phyloP scores from a whole-genome alignment of 768 basidiomycete species.

The Suillus decipiens region DNA sequence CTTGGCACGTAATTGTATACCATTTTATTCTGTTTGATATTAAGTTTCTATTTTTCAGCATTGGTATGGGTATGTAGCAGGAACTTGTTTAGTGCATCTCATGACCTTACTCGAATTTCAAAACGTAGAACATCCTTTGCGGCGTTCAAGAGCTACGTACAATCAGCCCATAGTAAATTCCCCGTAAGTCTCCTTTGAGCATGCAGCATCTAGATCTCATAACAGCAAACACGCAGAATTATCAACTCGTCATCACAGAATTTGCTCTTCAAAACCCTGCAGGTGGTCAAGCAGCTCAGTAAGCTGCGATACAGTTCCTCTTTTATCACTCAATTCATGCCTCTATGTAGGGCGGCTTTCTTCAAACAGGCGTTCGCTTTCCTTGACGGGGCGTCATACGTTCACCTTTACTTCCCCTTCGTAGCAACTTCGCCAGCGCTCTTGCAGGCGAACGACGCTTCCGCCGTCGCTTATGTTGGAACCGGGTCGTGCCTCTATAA shows the following conservation, averaged over 20 bases:
- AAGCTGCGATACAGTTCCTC: slow-evolving; percentile 10
- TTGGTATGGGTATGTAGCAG: slow-evolving; percentile 29
- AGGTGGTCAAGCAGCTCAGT: slow-evolving; percentile 34
- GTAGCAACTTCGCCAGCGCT: slow-evolving; percentile 34
- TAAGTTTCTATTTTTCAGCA: slow-evolving; percentile 18
- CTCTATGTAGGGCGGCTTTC: slow-evolving; percentile 29
- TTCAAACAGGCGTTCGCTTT: slow-evolving; percentile 37
- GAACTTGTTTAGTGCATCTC: not conserved
- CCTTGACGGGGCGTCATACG: slow-evolving; percentile 34
- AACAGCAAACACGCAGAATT: slow-evolving; percentile 20
- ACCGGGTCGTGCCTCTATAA: slow-evolving; percentile 37
- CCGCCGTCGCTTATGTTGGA: slow-evolving; percentile 20
- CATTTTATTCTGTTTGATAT: not conserved
- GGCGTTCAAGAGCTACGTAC: slow-evolving; percentile 30
- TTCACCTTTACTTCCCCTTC: slow-evolving; percentile 40
- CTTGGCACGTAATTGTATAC: slow-evolving; percentile 21
- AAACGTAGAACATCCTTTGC: slow-evolving; percentile 25
- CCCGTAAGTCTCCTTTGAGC: slow-evolving; percentile 20
- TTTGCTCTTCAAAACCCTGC: slow-evolving; percentile 35
- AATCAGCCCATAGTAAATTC: slow-evolving; percentile 29
- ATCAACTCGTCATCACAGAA: slow-evolving; percentile 32
- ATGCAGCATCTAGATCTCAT: not conserved
- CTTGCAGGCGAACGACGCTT: slow-evolving; percentile 21
- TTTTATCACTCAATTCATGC: not conserved
- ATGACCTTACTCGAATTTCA: slow-evolving; percentile 8